These are phyloP conservation scores for Entamoeba moshkovskii DNA, from an alignment of 208 protist species.

Conservation along the genomic window DNA sequence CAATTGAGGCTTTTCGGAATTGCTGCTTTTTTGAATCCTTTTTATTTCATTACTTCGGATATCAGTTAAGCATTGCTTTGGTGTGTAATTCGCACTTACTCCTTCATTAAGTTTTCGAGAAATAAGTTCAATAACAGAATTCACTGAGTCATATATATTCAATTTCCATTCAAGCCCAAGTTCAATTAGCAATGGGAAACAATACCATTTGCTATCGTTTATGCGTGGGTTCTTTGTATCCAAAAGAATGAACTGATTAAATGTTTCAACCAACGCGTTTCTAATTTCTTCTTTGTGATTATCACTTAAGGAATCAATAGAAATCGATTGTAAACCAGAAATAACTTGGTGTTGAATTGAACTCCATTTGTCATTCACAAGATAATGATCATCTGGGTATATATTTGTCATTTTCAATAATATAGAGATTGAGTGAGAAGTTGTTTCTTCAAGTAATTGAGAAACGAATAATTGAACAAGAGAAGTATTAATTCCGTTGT, in stretches of 20 bases:
- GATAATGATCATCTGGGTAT: neutral
- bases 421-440: neutral
- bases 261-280: neutral
- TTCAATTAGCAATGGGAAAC: neutral
- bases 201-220: neutral
- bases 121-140: neutral
- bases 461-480: neutral
- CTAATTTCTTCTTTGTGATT: neutral
- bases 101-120: neutral
- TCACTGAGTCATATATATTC: neutral
- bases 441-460: neutral
- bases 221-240: neutral
- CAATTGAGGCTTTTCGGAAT: neutral
- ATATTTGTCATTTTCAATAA: neutral
- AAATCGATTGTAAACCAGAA: neutral
- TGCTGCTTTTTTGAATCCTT: neutral
- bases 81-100: neutral
- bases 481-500: neutral
- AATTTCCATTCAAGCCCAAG: neutral
- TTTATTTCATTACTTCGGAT: neutral
- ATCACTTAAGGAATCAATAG: neutral
- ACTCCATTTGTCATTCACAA: neutral
- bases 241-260: neutral
- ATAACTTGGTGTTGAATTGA: neutral
- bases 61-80: neutral